Base-by-base conservation (phyloP, 2,329 filamentous ascomycete species). In the Xylaria multiplex region DNA sequence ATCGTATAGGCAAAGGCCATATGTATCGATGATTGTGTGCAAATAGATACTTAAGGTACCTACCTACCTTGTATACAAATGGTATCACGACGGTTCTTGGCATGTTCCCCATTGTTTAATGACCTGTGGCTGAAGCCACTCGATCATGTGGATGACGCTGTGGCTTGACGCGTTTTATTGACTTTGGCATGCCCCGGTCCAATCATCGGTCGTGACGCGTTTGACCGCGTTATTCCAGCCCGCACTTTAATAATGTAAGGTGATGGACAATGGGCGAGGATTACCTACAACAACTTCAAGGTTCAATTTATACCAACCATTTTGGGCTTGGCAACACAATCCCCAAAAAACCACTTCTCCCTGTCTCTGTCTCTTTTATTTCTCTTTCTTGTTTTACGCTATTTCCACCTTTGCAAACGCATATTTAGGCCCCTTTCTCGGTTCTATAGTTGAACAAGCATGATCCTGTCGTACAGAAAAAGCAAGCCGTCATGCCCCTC, bases 401-500 rank as follows among this genome's bases (percentile, higher is more conserved):
- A 22, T 24, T 22, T 54, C 22, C 57, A 35, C 24, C 32, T 16
- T 14, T 19, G 13, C 55, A 45, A 37, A 59, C 54, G 35, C 30
- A 63, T 61, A 9, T 50, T 14, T 46, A 43, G 30, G 16, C 16
- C 14, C 24, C 37, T n/a, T 27, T 8, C 30, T 55, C n/a, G 43
- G 19, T 43, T 59, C 37, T 50, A 11, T 62, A 35, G 45, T 58
- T 42, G 53, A 67, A 59, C 42, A 68, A 67, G 66, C 62, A 73
- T 71, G 69, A 50, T 69, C 62, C 48, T 65, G 69, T 73, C 61
- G 61, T 59, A 59, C 52, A 40, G 53, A 54, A 57, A 45, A 58
- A 53, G 58, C 37, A 43, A 42, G 48, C 46, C 59, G 70, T 63
- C 53, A 82, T 82, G 80, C 78, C 79, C 71, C 77, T 81, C 48